Conservation (phyloP, 202 grass and related monocot genomes). For the Sporobolus alterniflorus region DNA sequence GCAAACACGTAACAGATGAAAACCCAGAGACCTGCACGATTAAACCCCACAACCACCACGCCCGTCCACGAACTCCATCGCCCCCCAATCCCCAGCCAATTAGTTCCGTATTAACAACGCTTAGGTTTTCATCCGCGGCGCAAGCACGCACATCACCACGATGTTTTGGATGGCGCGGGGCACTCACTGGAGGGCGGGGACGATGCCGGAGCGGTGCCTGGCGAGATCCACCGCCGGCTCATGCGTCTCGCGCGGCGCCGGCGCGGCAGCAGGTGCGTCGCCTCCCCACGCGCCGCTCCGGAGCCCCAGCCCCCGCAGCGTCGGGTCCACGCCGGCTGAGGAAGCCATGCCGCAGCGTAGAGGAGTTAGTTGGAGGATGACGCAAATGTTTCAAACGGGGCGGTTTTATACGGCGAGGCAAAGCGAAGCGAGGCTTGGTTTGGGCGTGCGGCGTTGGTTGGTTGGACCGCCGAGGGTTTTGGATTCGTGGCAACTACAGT, state of each 20-base stretch:
- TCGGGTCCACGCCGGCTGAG: neutral
- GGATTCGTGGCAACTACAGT: too few relatives aligned
- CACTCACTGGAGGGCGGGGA: constrained; percentile 35
- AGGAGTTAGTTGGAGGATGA: too few relatives aligned
- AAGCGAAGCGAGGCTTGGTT: too few relatives aligned
- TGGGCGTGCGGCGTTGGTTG: too few relatives aligned
- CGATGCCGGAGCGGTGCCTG: constrained; percentile 30
- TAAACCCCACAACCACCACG: too few relatives aligned
- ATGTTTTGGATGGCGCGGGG: too few relatives aligned
- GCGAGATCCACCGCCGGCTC: neutral
- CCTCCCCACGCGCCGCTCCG: neutral
- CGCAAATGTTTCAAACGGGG: too few relatives aligned
- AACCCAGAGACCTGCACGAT: too few relatives aligned
- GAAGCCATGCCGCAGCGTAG: neutral
- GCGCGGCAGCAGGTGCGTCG: neutral
- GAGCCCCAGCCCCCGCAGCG: neutral
- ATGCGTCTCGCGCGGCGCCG: neutral
- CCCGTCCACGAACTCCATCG: too few relatives aligned
- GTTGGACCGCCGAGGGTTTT: too few relatives aligned
- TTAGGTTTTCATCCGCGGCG: neutral
- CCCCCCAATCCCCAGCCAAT: neutral
- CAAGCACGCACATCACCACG: neutral
- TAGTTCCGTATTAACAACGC: neutral
- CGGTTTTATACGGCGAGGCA: too few relatives aligned
- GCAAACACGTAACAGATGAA: too few relatives aligned